Conservation (phyloP, 2,329 filamentous ascomycete genomes). For the Neonectria faginata region DNA sequence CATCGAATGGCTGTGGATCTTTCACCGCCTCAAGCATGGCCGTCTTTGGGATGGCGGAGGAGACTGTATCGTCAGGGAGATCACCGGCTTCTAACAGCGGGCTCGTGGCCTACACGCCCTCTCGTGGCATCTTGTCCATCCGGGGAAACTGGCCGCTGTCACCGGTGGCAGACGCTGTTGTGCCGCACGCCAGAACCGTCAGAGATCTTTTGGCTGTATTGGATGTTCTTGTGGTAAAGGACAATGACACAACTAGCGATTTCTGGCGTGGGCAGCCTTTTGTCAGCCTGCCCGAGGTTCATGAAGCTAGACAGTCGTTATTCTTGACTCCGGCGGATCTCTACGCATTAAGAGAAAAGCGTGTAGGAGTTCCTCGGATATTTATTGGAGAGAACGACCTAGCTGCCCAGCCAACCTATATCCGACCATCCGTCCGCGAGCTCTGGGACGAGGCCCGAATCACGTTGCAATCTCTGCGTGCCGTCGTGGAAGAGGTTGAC, state of each 20-base stretch:
- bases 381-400: conserved; percentile 56
- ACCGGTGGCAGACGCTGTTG: conserved; percentile 65
- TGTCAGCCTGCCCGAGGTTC: conserved; percentile 52
- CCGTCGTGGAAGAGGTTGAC: conserved; percentile 44
- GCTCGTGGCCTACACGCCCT: conserved; percentile 67
- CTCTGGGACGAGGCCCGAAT: conserved; percentile 49
- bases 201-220: conserved; percentile 62
- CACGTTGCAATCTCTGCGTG: conserved; percentile 55
- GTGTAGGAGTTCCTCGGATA: conserved; percentile 63
- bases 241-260: conserved; percentile 57
- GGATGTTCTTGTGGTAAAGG: conserved; percentile 60
- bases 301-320: conserved; percentile 48
- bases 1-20: conserved; percentile 66
- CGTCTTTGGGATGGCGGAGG: conserved; percentile 64
- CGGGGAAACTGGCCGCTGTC: conserved; percentile 67
- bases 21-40: conserved; percentile 63
- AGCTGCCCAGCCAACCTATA: not conserved
- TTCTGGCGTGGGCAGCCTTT: conserved; percentile 65
- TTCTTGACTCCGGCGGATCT: conserved; percentile 28
- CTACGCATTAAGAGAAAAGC: conserved; percentile 15
- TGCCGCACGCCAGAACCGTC: conserved; percentile 64
- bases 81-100: conserved; percentile 67
- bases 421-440: conserved; percentile 27
- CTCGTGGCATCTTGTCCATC: conserved; percentile 62
- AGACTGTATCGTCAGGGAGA: conserved; percentile 67